Evolutionary conservation across 306 rosid species (phyloP).

Genomic region (Castanea crenata): DNA sequence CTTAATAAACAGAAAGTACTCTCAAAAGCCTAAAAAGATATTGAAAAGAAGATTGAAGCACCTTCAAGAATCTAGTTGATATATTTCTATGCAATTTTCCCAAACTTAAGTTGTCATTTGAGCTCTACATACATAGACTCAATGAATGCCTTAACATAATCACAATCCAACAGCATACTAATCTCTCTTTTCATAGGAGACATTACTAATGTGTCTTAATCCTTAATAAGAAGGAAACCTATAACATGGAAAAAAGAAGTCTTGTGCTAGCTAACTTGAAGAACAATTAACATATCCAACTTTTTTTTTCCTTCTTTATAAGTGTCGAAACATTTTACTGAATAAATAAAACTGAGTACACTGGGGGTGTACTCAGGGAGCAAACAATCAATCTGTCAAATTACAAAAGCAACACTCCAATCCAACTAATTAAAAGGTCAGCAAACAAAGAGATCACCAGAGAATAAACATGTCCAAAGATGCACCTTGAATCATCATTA

Average conservation of each 20-base stretch:
- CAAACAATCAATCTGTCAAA: too few species aligned
- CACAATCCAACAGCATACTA: too few species aligned
- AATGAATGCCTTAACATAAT: too few species aligned
- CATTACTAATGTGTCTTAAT: not conserved
- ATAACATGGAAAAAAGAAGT: not conserved
- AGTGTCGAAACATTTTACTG: not conserved
- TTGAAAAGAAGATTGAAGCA: not conserved
- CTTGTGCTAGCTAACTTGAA: not conserved
- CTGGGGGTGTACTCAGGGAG: too few species aligned
- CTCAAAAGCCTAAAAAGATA: not conserved
- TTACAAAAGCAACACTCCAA: too few species aligned
- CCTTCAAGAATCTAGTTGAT: not conserved
- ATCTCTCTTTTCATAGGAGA: not conserved
- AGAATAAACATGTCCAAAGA: constrained; percentile 8
- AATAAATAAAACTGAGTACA: too few species aligned
- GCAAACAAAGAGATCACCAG: not conserved
- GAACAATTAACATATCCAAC: not conserved
- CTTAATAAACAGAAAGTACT: not conserved
- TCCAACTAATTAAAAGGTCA: not conserved
- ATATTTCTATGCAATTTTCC: not conserved
- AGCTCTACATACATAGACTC: not conserved
- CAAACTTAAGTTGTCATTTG: not conserved
- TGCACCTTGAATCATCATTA: constrained; percentile 74
- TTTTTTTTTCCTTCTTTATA: too few species aligned
- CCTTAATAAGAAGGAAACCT: not conserved